A percentile compares a stretch with the other conserved stretches of the same genome.
Conservation (phyloP, 371 early-diverging fungal species). For the Mucor indicus region DNA sequence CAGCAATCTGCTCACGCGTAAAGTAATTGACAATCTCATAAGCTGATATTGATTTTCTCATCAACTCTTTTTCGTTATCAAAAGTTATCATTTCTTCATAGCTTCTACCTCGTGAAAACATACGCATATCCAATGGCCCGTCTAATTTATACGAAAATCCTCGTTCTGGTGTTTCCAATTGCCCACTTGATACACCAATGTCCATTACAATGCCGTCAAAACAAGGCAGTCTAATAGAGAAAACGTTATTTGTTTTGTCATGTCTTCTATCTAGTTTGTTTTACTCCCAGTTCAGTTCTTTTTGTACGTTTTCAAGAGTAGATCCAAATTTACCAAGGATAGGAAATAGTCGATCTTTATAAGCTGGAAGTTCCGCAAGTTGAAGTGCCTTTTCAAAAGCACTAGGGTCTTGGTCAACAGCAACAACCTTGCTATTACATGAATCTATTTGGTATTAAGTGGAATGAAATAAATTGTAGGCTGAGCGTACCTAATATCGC, state of each 20-base stretch:
- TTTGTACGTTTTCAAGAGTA: constrained; percentile 21
- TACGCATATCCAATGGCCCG: constrained; percentile 71
- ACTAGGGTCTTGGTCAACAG: constrained; percentile 71
- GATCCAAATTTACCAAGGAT: constrained; percentile 59
- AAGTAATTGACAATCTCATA: constrained; percentile 54
- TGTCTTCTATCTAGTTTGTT: no score
- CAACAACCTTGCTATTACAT: constrained; percentile 62
- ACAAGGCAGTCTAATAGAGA: constrained; percentile 37
- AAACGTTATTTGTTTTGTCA: no score
- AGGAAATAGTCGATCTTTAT: constrained; percentile 48
- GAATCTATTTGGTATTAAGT: constrained; percentile 23
- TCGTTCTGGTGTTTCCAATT: constrained; percentile 55
- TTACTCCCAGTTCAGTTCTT: constrained; percentile 24
- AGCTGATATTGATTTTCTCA: constrained; percentile 48
- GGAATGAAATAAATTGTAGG: neutral
- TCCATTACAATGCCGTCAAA: constrained; percentile 75
- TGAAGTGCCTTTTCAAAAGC: constrained; percentile 57
- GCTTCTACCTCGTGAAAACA: constrained; percentile 45
- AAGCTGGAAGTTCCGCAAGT: constrained; percentile 38
- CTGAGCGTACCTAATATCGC: constrained; percentile 48
- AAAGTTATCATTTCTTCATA: constrained; percentile 4
- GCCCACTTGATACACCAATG: constrained; percentile 68
- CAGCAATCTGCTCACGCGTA: constrained; percentile 53
- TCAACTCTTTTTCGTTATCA: constrained; percentile 23
- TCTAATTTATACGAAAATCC: constrained; percentile 71